A percentile compares a stretch with the other conserved stretches of the same genome.
Conservation (phyloP, 169 alveolate species). For the Cryptosporidium felis region DNA sequence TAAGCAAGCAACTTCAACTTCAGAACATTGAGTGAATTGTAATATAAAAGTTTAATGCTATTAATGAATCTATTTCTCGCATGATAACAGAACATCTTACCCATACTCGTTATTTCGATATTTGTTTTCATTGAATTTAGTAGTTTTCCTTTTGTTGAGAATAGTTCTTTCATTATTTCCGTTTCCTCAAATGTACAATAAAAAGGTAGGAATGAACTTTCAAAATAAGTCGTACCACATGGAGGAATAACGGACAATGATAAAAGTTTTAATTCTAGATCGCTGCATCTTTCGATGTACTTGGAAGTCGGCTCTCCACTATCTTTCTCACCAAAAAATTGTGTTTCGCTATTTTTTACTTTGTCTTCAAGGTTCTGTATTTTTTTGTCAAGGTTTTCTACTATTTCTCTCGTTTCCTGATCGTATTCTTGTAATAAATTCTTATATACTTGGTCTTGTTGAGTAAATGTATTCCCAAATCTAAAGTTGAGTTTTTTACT, state of each 20-base stretch:
- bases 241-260: conserved; percentile 56
- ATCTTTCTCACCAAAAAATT: not conserved
- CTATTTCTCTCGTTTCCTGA: conserved; percentile 21
- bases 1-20: conserved; percentile 13
- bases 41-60: not conserved
- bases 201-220: conserved; percentile 42
- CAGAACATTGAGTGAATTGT: not conserved
- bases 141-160: not conserved
- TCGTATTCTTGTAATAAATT: not conserved
- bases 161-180: not conserved
- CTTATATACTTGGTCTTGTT: not conserved
- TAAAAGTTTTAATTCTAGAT: conserved; percentile 9
- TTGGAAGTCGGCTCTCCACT: not conserved
- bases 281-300: not conserved
- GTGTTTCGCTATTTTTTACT: not conserved
- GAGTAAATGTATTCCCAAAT: not conserved
- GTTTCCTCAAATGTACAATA: conserved; percentile 22
- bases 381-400: conserved; percentile 30
- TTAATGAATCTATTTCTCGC: conserved; percentile 46
- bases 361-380: conserved; percentile 16
- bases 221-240: conserved; percentile 12
- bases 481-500: not conserved
- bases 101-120: not conserved
- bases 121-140: not conserved
- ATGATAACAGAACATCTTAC: conserved; percentile 33